Percentiles rank a stretch among this genome's conserved stretches.
phyloP scores from a whole-genome alignment of 345 rosid genomes.

The Heritiera littoralis region DNA sequence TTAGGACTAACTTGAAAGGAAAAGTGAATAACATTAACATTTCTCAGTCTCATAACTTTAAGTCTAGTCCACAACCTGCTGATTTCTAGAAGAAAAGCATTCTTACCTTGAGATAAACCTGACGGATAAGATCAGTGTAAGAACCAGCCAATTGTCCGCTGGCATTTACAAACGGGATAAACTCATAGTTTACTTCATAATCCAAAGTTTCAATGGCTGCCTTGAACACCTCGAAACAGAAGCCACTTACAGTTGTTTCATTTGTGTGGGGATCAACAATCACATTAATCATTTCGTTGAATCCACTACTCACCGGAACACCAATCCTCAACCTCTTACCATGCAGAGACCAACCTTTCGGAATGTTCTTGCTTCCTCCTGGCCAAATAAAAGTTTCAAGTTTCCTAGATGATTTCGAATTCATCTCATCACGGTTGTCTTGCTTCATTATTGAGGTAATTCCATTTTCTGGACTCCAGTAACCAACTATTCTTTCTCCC shows the following conservation, averaged over 20 bases:
- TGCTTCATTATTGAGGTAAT: no score
- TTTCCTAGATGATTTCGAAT: no score
- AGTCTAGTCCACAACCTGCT: background rate
- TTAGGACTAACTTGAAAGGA: background rate
- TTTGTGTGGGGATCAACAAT: conserved; percentile 19
- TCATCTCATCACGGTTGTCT: no score
- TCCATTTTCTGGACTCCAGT: conserved; percentile 25
- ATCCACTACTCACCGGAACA: conserved; percentile 37
- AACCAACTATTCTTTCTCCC: conserved; percentile 37
- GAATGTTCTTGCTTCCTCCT: conserved; percentile 32
- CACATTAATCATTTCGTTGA: conserved; percentile 23
- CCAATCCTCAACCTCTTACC: conserved; percentile 29
- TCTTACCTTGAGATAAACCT: conserved; percentile 37
- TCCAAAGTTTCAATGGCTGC: conserved; percentile 28
- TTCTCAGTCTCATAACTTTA: background rate
- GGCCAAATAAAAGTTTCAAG: conserved; percentile 33
- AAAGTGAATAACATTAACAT: background rate
- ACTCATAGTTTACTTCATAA: conserved; percentile 30
- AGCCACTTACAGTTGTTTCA: conserved; percentile 21
- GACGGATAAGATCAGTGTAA: conserved; percentile 31
- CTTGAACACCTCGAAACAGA: conserved; percentile 40
- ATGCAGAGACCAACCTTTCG: background rate
- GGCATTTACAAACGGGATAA: conserved; percentile 9
- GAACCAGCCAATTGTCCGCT: background rate
- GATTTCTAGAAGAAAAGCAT: background rate